A percentile compares a stretch with the other conserved stretches of the same genome.
Conservation (phyloP, 225 moss, liverwort and hornwort species). For the Bryum argenteum region DNA sequence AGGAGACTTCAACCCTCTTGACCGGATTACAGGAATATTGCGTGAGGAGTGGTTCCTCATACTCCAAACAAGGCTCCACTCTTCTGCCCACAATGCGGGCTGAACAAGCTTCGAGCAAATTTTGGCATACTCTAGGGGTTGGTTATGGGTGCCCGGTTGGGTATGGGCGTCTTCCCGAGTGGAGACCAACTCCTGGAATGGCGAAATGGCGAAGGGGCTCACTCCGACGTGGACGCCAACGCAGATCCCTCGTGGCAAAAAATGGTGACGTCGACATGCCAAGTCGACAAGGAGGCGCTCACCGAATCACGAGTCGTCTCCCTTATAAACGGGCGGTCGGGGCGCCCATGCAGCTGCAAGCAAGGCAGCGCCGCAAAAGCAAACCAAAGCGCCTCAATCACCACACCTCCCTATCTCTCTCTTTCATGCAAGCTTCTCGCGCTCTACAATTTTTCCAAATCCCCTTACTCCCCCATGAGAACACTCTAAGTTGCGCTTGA, state of each 20-base stretch:
- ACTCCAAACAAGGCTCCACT: too few relatives aligned
- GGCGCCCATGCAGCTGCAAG: neutral
- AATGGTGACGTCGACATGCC: constrained; percentile 15
- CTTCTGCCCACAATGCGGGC: too few relatives aligned
- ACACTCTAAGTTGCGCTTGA: neutral
- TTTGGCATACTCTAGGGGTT: too few relatives aligned
- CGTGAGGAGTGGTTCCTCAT: too few relatives aligned
- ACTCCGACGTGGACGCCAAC: constrained; percentile 4
- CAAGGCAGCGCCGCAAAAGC: neutral
- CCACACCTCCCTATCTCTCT: neutral
- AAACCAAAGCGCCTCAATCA: neutral
- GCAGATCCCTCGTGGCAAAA: constrained; percentile 11
- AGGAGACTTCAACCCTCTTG: too few relatives aligned
- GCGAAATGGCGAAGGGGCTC: neutral
- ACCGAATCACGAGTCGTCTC: constrained; percentile 11
- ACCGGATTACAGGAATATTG: too few relatives aligned
- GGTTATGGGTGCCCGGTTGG: too few relatives aligned
- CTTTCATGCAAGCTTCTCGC: neutral
- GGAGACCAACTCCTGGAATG: neutral
- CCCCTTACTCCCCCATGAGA: constrained; percentile 13
- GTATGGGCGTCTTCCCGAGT: too few relatives aligned
- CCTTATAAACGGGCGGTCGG: neutral
- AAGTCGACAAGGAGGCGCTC: neutral
- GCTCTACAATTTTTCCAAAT: neutral
- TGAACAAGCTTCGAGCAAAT: too few relatives aligned